Evolutionary conservation across 2,329 filamentous ascomycete genomes (phyloP).

Genomic region (Pseudomassariella vexata): DNA sequence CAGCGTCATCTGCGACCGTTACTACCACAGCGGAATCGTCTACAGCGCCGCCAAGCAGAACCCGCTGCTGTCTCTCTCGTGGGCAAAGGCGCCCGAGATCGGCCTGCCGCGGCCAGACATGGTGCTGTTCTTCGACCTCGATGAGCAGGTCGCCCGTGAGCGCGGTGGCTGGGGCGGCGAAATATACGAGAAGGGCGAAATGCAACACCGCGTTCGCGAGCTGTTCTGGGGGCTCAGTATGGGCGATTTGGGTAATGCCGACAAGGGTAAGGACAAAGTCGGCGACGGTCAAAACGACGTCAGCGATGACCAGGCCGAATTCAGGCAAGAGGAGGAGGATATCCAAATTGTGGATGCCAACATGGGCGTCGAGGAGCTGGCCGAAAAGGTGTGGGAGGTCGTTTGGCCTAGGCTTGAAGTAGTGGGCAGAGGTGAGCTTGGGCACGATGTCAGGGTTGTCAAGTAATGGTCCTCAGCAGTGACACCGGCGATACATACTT

Average conservation of each 20-base stretch:
- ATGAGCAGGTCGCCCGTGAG: conserved; percentile 62
- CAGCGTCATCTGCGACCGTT: conserved; percentile 82
- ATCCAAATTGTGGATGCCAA: conserved; percentile 50
- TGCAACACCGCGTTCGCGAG: conserved; percentile 74
- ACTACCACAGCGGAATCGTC: conserved; percentile 91
- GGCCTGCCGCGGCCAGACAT: conserved; percentile 84
- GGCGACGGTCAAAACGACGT: conserved; percentile 8
- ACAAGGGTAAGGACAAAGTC: conserved; percentile 9
- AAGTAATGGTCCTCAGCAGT: too few relatives aligned
- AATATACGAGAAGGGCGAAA: conserved; percentile 77
- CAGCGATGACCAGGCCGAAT: conserved; percentile 22
- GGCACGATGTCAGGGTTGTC: conserved; percentile 38
- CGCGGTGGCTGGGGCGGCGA: conserved; percentile 87
- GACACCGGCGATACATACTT: too few relatives aligned
- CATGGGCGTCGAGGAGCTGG: conserved; percentile 49
- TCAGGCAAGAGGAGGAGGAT: conserved; percentile 46
- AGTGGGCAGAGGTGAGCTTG: conserved; percentile 45
- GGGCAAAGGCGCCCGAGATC: conserved; percentile 79
- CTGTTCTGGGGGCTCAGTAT: conserved; percentile 59
- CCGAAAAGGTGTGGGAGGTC: conserved; percentile 48
- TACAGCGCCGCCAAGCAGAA: conserved; percentile 87
- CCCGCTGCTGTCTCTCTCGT: conserved; percentile 61
- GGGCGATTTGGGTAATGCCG: conserved; percentile 33
- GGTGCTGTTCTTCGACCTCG: conserved; percentile 81
- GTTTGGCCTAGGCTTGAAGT: conserved; percentile 40